Conservation (phyloP, 176 grass and related monocot genomes). For the Avena eriantha region DNA sequence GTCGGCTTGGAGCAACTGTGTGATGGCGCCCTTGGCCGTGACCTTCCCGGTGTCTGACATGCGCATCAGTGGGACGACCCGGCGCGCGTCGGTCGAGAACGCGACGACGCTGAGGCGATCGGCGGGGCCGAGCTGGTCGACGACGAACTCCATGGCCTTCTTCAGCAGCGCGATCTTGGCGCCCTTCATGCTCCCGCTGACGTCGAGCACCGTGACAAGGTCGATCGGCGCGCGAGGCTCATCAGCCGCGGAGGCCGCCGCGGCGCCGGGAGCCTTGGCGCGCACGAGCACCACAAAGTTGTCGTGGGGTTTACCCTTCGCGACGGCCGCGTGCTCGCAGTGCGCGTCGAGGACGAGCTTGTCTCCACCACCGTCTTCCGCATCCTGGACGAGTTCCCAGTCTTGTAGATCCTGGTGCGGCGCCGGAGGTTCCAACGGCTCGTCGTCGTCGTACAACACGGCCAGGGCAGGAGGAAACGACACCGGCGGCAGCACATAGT, state of each 20-base stretch:
- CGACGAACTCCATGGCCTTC: conserved; percentile 82
- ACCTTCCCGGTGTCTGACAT: conserved; percentile 48
- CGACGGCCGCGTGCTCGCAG: conserved; percentile 39
- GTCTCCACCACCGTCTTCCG: not conserved
- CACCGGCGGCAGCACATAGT: not conserved
- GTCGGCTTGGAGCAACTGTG: conserved; percentile 48
- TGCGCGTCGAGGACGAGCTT: conserved; percentile 43
- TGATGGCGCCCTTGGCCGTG: conserved; percentile 57
- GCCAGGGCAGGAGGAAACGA: not conserved
- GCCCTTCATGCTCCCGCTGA: conserved; percentile 54
- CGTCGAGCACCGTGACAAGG: conserved; percentile 56
- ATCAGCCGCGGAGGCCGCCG: not conserved
- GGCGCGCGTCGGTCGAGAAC: conserved; percentile 60
- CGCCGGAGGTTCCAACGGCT: not conserved
- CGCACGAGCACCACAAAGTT: conserved; percentile 48
- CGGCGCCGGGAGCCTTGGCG: conserved; percentile 33
- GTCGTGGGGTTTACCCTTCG: conserved; percentile 21
- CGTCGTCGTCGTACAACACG: conserved; percentile 17
- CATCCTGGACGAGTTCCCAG: not conserved
- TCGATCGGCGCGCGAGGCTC: conserved; percentile 40
- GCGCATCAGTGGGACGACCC: conserved; percentile 49
- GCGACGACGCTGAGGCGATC: conserved; percentile 78
- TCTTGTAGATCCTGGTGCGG: not conserved
- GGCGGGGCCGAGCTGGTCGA: conserved; percentile 64
- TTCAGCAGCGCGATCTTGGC: conserved; percentile 71